A percentile compares a stretch with the other conserved stretches of the same genome.
phyloP scores from a whole-genome alignment of 805 yeast species.

The Metschnikowia lunata region DNA sequence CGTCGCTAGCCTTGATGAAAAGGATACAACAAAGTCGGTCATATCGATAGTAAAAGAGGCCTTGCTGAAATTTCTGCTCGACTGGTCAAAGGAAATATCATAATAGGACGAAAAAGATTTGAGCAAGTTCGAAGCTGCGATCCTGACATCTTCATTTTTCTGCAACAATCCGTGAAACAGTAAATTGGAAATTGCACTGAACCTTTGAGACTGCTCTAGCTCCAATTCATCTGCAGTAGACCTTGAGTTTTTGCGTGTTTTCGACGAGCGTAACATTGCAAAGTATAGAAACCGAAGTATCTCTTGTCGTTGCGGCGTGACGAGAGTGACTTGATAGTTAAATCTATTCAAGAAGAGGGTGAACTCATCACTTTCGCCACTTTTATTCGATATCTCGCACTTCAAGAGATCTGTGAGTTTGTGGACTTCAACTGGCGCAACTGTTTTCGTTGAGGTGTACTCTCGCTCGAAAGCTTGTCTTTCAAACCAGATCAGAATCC shows the following conservation, averaged over 20 bases:
- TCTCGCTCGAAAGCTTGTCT: constrained; percentile 16
- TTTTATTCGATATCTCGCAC: constrained; percentile 32
- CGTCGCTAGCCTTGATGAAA: constrained; percentile 54
- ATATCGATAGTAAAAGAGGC: constrained; percentile 67
- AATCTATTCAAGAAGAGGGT: constrained; percentile 26
- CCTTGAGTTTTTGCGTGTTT: constrained; percentile 25
- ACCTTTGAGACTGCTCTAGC: constrained; percentile 36
- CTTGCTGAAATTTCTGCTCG: constrained; percentile 49
- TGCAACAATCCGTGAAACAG: constrained; percentile 67
- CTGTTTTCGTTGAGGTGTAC: constrained; percentile 22
- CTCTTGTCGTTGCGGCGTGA: constrained; percentile 43
- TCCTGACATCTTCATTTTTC: constrained; percentile 52
- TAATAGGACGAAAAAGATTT: constrained; percentile 59
- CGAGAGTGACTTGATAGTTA: constrained; percentile 26
- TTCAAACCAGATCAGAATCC: constrained; percentile 46
- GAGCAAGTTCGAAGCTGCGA: constrained; percentile 58
- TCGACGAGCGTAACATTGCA: constrained; percentile 50
- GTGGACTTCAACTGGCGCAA: constrained; percentile 34
- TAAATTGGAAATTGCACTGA: constrained; percentile 61
- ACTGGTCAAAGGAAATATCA: constrained; percentile 55
- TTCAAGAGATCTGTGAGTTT: constrained; percentile 30
- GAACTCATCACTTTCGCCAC: constrained; percentile 27
- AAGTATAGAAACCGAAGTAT: constrained; percentile 69
- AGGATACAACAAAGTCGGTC: constrained; percentile 52
- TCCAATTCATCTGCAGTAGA: constrained; percentile 42